A percentile compares a stretch with the other conserved stretches of the same genome.
Conservation (phyloP, 2,329 filamentous ascomycete species). For the Phaeophleospora eucalypticola region DNA sequence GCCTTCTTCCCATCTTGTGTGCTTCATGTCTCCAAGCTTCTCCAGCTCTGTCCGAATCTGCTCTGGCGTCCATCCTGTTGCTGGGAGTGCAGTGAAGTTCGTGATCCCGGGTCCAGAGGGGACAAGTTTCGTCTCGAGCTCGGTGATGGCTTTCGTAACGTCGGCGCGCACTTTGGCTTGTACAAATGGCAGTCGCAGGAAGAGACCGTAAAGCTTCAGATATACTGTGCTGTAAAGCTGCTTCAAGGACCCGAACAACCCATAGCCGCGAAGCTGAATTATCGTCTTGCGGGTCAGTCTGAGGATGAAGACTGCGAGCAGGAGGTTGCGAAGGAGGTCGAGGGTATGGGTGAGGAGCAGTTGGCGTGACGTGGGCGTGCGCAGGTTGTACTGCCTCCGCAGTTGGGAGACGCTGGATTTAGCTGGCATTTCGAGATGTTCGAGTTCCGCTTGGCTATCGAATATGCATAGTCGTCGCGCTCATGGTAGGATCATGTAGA, state of each 20-base stretch:
- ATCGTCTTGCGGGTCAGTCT: conserved; percentile 76
- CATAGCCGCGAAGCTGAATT: conserved; percentile 84
- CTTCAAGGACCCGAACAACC: conserved; percentile 71
- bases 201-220: conserved; percentile 74
- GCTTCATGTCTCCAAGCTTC: conserved; percentile 77
- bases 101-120: conserved; percentile 66
- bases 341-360: conserved; percentile 24
- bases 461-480: not conserved
- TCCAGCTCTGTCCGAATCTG: conserved; percentile 75
- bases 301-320: conserved; percentile 84
- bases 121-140: conserved; percentile 80
- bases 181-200: conserved; percentile 82
- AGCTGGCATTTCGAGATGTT: not conserved
- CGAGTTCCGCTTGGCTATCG: no score
- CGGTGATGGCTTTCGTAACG: conserved; percentile 71
- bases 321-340: conserved; percentile 65
- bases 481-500: conserved; percentile 1
- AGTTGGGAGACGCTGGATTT: conserved; percentile 18
- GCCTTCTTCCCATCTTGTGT: conserved; percentile 95
- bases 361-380: conserved; percentile 20
- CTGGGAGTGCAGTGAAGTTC: conserved; percentile 71
- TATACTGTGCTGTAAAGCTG: conserved; percentile 70
- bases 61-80: conserved; percentile 77
- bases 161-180: conserved; percentile 81
- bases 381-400: conserved; percentile 22